Percentiles rank a stretch among this genome's conserved stretches.
Evolutionary conservation across 495 filamentous ascomycete species (phyloP).

Genomic region (Tuber brumale): DNA sequence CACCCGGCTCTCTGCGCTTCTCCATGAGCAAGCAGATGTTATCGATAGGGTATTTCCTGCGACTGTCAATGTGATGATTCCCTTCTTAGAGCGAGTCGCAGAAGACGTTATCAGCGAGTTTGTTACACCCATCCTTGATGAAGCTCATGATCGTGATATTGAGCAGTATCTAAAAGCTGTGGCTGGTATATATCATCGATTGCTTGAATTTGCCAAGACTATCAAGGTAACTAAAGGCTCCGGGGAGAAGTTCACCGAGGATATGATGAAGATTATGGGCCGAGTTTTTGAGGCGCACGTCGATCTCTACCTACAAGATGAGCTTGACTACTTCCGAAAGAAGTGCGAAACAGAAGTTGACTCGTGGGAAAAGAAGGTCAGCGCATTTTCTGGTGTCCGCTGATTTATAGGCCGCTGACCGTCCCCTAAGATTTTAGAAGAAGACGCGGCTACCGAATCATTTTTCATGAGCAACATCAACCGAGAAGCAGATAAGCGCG

Average conservation of each 20-base stretch:
- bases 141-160: conserved; percentile 69
- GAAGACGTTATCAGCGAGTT: conserved; percentile 85
- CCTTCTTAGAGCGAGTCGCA: conserved; percentile 73
- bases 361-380: conserved; percentile 84
- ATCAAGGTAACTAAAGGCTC: conserved; percentile 55
- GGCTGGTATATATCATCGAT: conserved; percentile 79
- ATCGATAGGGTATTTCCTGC: conserved; percentile 81
- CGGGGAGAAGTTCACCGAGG: conserved; percentile 51
- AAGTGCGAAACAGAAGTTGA: conserved; percentile 68
- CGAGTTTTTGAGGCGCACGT: conserved; percentile 83
- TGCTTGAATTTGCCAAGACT: conserved; percentile 63
- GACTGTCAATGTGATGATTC: conserved; percentile 62
- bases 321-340: conserved; percentile 75
- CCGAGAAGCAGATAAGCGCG: conserved; percentile 87
- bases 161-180: conserved; percentile 80
- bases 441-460: conserved; percentile 83
- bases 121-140: conserved; percentile 76
- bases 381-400: neutral
- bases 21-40: conserved; percentile 77
- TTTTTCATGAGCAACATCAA: conserved; percentile 94
- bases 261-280: conserved; percentile 55
- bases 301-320: conserved; percentile 87
- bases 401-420: conserved; percentile 6
- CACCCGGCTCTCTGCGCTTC: conserved; percentile 58
- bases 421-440: conserved; percentile 50